Conservation (phyloP, 2,329 filamentous ascomycete genomes). For the Botryotinia convoluta region DNA sequence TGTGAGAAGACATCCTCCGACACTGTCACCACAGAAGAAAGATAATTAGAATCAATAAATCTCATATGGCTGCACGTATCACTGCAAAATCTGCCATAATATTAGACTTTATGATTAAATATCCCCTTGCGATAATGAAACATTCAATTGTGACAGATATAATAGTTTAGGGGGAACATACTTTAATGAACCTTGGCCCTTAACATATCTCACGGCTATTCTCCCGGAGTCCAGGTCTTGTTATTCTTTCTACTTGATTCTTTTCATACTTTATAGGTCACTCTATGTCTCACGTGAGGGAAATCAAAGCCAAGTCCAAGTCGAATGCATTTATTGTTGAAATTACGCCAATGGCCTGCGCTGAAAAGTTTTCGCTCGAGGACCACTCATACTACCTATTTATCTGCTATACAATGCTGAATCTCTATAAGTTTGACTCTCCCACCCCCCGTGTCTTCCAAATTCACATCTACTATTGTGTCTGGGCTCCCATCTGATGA, state of each 20-base stretch:
- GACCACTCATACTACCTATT: neutral
- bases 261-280: neutral
- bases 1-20: neutral
- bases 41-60: neutral
- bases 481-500: neutral
- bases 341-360: neutral
- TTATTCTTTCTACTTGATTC: neutral
- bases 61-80: neutral
- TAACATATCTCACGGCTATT: neutral
- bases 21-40: neutral
- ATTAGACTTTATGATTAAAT: neutral
- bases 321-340: neutral
- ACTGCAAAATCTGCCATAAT: neutral
- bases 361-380: neutral
- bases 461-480: neutral
- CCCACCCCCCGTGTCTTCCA: neutral
- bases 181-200: neutral
- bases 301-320: neutral
- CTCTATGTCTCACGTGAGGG: neutral
- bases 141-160: neutral
- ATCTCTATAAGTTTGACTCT: no score
- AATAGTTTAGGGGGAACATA: neutral
- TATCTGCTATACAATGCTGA: neutral
- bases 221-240: neutral
- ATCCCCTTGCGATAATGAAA: neutral